A percentile compares a stretch with the other conserved stretches of the same genome.
phyloP scores from a whole-genome alignment of 345 rosid genomes.

The Aurinia saxatilis region DNA sequence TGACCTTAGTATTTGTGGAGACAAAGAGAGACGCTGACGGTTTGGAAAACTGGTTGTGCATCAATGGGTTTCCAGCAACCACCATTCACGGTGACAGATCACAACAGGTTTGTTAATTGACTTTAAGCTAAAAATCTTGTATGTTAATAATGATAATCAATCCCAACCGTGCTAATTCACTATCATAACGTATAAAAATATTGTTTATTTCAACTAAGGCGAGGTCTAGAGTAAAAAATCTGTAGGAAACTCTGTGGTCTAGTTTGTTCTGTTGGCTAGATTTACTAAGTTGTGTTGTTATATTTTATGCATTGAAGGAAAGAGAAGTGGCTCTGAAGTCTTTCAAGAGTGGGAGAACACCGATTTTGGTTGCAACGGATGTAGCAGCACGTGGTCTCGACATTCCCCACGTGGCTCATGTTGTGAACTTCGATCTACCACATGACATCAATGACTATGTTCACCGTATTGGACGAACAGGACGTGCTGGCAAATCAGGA shows the following conservation, averaged over 20 bases:
- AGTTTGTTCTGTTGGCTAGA: neutral
- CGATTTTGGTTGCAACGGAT: slow-evolving; percentile 93
- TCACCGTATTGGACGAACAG: slow-evolving; percentile 96
- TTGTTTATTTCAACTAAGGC: neutral
- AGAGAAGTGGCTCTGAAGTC: slow-evolving; percentile 82
- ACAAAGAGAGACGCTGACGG: slow-evolving; percentile 96
- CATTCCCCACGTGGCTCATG: slow-evolving; percentile 92
- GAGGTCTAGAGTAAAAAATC: neutral
- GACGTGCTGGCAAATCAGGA: slow-evolving; percentile 91
- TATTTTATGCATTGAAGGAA: slow-evolving; percentile 48
- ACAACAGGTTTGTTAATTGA: slow-evolving; percentile 52
- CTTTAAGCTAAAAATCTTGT: slow-evolving; percentile 5
- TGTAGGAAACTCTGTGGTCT: neutral
- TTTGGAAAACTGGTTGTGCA: slow-evolving; percentile 79
- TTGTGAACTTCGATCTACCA: slow-evolving; percentile 92
- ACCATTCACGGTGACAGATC: slow-evolving; percentile 94
- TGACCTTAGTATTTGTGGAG: slow-evolving; percentile 98
- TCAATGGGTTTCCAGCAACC: slow-evolving; percentile 90
- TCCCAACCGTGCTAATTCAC: neutral
- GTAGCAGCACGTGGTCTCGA: slow-evolving; percentile 85
- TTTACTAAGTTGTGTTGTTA: slow-evolving; percentile 6
- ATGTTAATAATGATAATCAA: neutral
- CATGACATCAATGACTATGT: slow-evolving; percentile 96
- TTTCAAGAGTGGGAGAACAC: slow-evolving; percentile 82
- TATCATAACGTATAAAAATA: neutral